Conservation (phyloP, 805 yeast genomes). For the Starmera quercuum region DNA sequence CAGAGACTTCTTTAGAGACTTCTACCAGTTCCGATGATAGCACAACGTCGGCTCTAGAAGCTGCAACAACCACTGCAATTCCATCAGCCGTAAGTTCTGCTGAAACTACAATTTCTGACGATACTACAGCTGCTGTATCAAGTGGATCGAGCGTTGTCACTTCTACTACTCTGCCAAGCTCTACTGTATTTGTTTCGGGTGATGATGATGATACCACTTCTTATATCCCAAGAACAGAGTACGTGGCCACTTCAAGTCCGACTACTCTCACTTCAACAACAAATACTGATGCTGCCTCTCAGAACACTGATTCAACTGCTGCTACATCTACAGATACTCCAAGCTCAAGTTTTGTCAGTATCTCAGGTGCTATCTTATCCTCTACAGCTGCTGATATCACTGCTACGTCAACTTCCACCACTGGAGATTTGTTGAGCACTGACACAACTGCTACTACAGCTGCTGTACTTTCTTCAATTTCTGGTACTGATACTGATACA, state of each 20-base stretch:
- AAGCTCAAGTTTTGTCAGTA: background rate
- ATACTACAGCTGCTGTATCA: background rate
- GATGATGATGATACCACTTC: background rate
- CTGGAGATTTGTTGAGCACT: slow-evolving; percentile 1
- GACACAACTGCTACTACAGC: background rate
- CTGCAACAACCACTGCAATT: background rate
- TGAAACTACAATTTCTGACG: background rate
- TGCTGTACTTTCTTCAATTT: background rate
- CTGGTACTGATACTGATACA: background rate
- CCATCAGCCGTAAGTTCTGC: background rate
- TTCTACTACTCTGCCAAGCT: background rate
- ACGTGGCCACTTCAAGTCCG: background rate
- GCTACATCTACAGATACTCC: background rate
- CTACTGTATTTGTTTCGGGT: background rate
- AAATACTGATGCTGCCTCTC: background rate
- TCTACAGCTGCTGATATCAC: background rate
- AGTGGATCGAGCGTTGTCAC: background rate
- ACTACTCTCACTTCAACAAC: background rate
- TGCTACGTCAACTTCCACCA: slow-evolving; percentile 1
- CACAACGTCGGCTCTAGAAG: background rate
- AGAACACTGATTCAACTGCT: background rate
- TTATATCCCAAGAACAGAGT: background rate
- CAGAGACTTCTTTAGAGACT: slow-evolving; percentile 2
- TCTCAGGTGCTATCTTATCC: background rate
- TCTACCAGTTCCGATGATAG: slow-evolving; percentile 1